Base-by-base conservation (phyloP, 805 yeast species). In the Saccharomycopsis sp. region DNA sequence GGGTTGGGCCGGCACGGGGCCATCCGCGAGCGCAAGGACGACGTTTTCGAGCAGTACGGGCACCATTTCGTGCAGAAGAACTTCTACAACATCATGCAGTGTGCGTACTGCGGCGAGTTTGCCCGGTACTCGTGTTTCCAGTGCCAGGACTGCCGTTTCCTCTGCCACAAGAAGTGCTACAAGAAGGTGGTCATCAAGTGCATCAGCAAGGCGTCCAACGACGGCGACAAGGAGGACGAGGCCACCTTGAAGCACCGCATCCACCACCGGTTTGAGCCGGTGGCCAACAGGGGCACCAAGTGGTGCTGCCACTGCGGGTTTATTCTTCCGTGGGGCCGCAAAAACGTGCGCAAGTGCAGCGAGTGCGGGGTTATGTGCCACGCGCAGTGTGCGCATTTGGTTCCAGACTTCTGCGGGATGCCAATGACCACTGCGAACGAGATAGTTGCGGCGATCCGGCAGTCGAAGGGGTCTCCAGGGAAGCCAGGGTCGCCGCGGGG, bases 251-350 rank as follows among this genome's bases (percentile, higher is more conserved):
- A 94, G 67, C 98, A 94, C 71, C 87, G 96, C 63, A 94, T 94
- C 64, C 99, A 99, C 40, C 99, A 94, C 70, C 83, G 97, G 69
- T 92, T 92, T 70, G 97, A 89, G 64, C 91, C 92, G n/a, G 82
- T 84, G 24, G 80, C 94, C 16, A 94, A 94, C 68, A 85, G 91
- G 72, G 95, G 97, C 66, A 95, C 99, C 1, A 91, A 92, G 68
- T 94, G 99, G 99, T 94, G 99, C 74, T 94, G 98, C 66, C 99
- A 94, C 70, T 94, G 99, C 79, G 99, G 99, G 61, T 90, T 90
- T 68, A 84, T 94, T 55, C 77, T 94, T 62, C 98, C 99, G 16
- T 86, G 97, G 87, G 97, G 98, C 55, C 83, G 86, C 67, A 91
- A 90, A 71, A 91, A 89, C 65, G 95, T 91, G 9, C 80, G 97